Conservation (phyloP, 2,329 filamentous ascomycete genomes). For the Trichoderma pleuroti region DNA sequence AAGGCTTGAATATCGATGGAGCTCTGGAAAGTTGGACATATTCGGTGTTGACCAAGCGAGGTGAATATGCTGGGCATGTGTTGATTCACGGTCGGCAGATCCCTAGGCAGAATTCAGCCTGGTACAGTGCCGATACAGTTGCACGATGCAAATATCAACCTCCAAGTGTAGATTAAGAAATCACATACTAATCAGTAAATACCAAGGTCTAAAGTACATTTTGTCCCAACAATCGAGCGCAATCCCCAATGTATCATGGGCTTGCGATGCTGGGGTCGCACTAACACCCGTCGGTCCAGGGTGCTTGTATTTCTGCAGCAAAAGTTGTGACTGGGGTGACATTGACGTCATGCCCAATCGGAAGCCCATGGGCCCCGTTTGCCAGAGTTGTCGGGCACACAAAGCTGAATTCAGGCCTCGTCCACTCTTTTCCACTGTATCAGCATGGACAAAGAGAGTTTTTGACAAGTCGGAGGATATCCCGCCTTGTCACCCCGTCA, state of each 20-base stretch:
- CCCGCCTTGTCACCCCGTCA: background rate
- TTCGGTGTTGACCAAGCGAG: background rate
- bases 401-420: background rate
- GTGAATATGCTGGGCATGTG: background rate
- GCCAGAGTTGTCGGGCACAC: background rate
- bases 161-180: background rate
- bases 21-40: background rate
- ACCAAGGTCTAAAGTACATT: background rate
- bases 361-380: background rate
- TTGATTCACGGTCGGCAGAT: background rate
- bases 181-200: background rate
- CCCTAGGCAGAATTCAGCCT: background rate
- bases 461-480: background rate
- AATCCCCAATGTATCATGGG: background rate
- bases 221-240: background rate
- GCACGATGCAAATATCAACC: background rate
- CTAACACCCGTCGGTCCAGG: background rate
- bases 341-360: slow-evolving; percentile 12
- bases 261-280: background rate
- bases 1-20: background rate
- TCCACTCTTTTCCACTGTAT: background rate
- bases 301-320: background rate
- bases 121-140: background rate
- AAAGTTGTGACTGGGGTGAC: background rate
- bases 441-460: background rate